Evolutionary conservation across 148 eudicot genomes (phyloP).

Genomic region (Persicaria maculosa): DNA sequence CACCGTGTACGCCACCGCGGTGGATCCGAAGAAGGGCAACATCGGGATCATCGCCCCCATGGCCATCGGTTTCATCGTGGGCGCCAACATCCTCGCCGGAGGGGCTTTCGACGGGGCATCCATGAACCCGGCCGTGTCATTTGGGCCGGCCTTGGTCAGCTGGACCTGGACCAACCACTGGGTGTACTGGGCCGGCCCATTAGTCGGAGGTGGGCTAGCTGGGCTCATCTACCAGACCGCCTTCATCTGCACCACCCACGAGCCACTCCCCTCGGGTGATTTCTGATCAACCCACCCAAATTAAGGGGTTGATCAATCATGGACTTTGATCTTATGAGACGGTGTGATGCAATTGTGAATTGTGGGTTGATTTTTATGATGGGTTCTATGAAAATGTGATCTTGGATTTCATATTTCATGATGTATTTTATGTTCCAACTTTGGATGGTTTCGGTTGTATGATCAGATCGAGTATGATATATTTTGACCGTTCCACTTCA

Average conservation of each 20-base stretch:
- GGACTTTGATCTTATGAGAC: too few relatives aligned
- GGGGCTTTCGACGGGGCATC: conserved; percentile 58
- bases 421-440: neutral
- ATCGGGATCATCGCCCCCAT: conserved; percentile 47
- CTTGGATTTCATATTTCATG: too few relatives aligned
- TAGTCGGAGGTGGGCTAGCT: conserved; percentile 45
- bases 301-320: too few relatives aligned
- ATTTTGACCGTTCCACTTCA: neutral
- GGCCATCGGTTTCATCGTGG: conserved; percentile 53
- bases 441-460: neutral
- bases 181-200: conserved; percentile 57
- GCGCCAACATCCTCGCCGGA: conserved; percentile 51
- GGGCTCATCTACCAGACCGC: conserved; percentile 37
- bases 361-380: neutral
- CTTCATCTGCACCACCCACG: conserved; percentile 25
- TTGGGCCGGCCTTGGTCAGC: conserved; percentile 55
- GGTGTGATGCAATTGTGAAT: neutral
- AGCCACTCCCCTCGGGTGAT: neutral
- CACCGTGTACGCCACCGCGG: conserved; percentile 65
- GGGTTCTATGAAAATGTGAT: too few relatives aligned
- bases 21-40: conserved; percentile 48
- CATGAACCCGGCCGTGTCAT: conserved; percentile 59
- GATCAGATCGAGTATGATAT: neutral
- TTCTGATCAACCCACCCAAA: neutral
- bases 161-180: conserved; percentile 51